Percentiles rank a stretch among this genome's conserved stretches.
Evolutionary conservation across 176 grass and related monocot species (phyloP).

Genomic region (Aegilops speltoides): DNA sequence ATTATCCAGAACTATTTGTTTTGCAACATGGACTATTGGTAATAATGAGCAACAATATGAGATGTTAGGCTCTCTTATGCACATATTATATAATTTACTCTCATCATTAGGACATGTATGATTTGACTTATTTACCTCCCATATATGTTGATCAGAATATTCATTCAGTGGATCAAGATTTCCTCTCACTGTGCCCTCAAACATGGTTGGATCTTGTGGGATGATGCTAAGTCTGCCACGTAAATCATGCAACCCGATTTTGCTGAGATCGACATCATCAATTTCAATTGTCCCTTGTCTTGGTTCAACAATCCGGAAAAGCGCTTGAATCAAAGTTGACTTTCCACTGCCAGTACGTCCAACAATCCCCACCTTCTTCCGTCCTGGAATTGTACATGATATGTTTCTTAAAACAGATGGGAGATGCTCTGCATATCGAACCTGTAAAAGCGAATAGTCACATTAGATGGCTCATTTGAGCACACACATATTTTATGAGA

Average conservation of each 20-base stretch:
- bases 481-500: no score
- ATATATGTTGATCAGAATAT: slow-evolving; percentile 68
- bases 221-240: slow-evolving; percentile 87
- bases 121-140: slow-evolving; percentile 73
- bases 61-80: neutral
- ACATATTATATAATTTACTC: neutral
- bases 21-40: neutral
- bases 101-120: neutral
- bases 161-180: slow-evolving; percentile 92
- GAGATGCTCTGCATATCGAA: slow-evolving; percentile 91
- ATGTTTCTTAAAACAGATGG: slow-evolving; percentile 90
- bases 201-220: slow-evolving; percentile 93
- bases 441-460: slow-evolving; percentile 50
- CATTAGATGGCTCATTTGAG: slow-evolving; percentile 15
- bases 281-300: slow-evolving; percentile 80
- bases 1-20: neutral
- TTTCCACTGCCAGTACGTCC: slow-evolving; percentile 92
- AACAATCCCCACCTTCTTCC: slow-evolving; percentile 88
- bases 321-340: slow-evolving; percentile 87
- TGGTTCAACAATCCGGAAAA: slow-evolving; percentile 88
- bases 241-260: slow-evolving; percentile 91
- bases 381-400: slow-evolving; percentile 87
- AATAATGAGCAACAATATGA: neutral
- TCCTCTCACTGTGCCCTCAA: slow-evolving; percentile 83
- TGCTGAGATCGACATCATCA: slow-evolving; percentile 78